Evolutionary conservation across 805 yeast species (phyloP).

Genomic region (Yamadazyma ubonensis): DNA sequence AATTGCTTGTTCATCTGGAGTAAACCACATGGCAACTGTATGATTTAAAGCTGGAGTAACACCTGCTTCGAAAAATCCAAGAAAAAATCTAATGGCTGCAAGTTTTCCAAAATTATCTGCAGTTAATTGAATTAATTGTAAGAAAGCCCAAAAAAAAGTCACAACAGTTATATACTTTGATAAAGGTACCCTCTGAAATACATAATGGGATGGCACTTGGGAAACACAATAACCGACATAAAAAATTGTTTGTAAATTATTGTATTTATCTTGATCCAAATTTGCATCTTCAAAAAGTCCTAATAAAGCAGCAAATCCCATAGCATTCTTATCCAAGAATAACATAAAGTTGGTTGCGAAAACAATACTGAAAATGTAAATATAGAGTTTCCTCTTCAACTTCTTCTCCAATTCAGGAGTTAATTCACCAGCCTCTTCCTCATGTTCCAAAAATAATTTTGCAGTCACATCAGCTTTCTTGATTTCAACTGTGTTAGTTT

Average conservation of each 20-base stretch:
- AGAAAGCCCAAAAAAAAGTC: conserved; percentile 33
- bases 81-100: conserved; percentile 17
- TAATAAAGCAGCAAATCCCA: conserved; percentile 36
- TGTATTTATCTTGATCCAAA: conserved; percentile 32
- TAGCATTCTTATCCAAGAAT: conserved; percentile 37
- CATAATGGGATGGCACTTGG: conserved; percentile 31
- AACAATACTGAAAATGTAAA: conserved; percentile 15
- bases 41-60: conserved; percentile 42
- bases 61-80: conserved; percentile 34
- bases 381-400: conserved; percentile 14
- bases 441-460: conserved; percentile 8
- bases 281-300: conserved; percentile 37
- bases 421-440: conserved; percentile 9
- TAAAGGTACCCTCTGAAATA: conserved; percentile 33
- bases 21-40: conserved; percentile 28
- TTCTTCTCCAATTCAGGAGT: conserved; percentile 14
- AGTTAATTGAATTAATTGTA: conserved; percentile 45
- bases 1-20: conserved; percentile 21
- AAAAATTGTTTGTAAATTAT: conserved; percentile 39
- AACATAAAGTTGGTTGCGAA: conserved; percentile 13
- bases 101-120: conserved; percentile 23
- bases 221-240: conserved; percentile 55
- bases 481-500: neutral
- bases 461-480: conserved; percentile 12
- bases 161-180: conserved; percentile 30